A percentile compares a stretch with the other conserved stretches of the same genome.
These are phyloP conservation scores for Picea engelmannii DNA, from an alignment of 83 land plant species.

Conservation along the genomic window DNA sequence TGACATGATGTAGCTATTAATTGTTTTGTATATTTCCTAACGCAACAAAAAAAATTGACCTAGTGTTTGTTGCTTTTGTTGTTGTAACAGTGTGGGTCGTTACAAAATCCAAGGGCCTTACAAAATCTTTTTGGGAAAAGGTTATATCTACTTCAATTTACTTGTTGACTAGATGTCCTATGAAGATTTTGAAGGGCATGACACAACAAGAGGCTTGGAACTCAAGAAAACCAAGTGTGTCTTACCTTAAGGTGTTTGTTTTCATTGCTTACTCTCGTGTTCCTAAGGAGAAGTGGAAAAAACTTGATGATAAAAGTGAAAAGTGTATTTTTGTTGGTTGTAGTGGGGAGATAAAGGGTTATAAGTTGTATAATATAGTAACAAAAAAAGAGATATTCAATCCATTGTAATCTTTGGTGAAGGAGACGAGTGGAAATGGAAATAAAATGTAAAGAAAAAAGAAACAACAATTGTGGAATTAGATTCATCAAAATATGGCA, in stretches of 20 bases:
- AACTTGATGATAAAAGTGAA: background rate
- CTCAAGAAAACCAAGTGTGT: background rate
- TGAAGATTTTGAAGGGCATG: background rate
- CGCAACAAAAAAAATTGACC: too few relatives aligned
- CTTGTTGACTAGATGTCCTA: background rate
- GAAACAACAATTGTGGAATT: background rate
- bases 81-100: too few relatives aligned
- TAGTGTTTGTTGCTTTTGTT: too few relatives aligned
- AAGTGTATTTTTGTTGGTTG: background rate
- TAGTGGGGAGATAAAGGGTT: background rate
- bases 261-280: background rate
- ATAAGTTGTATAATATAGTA: background rate
- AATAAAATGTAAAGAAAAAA: background rate
- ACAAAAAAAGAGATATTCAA: background rate
- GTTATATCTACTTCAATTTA: background rate
- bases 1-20: too few relatives aligned
- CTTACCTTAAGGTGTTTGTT: background rate
- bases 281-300: background rate
- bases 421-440: background rate
- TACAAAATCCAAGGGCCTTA: background rate
- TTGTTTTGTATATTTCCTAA: too few relatives aligned
- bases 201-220: background rate
- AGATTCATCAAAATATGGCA: too few relatives aligned
- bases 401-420: background rate
- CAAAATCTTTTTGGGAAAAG: background rate